Conservation (phyloP, 331 rosid genomes). For the Cydonia oblonga region DNA sequence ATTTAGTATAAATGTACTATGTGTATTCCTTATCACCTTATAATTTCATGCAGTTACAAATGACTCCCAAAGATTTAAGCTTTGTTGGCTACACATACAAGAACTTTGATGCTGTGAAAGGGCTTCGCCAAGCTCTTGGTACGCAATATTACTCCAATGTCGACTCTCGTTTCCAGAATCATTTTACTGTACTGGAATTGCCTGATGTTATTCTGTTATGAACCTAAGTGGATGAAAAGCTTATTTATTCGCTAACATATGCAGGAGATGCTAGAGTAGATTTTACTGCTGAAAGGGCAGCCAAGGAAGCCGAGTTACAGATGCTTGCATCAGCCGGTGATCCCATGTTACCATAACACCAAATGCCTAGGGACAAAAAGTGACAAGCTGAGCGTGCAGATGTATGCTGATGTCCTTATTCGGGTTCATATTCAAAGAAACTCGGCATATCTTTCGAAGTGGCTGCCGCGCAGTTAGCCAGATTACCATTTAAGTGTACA, state of each 20-base stretch:
- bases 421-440: neutral
- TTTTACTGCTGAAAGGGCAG: slow-evolving; percentile 46
- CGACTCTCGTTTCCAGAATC: neutral
- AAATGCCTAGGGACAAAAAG: slow-evolving; percentile 10
- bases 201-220: neutral
- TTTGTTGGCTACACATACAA: slow-evolving; percentile 93
- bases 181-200: neutral
- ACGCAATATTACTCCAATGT: slow-evolving; percentile 22
- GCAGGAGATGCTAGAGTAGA: slow-evolving; percentile 77
- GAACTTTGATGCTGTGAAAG: slow-evolving; percentile 91
- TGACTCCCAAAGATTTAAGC: slow-evolving; percentile 78
- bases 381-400: slow-evolving; percentile 22
- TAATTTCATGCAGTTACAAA: slow-evolving; percentile 41
- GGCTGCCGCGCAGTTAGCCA: slow-evolving; percentile 39
- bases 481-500: slow-evolving; percentile 49
- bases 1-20: slow-evolving; percentile 10
- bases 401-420: slow-evolving; percentile 5
- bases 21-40: slow-evolving; percentile 3
- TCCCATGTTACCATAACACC: slow-evolving; percentile 70
- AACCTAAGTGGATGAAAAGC: slow-evolving; percentile 7
- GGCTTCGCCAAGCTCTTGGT: slow-evolving; percentile 68
- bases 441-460: slow-evolving; percentile 17
- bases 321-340: slow-evolving; percentile 78
- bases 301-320: slow-evolving; percentile 56
- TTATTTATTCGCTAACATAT: slow-evolving; percentile 13